phyloP scores from a whole-genome alignment of 129 eudicot genomes.

The Tagetes erecta region DNA sequence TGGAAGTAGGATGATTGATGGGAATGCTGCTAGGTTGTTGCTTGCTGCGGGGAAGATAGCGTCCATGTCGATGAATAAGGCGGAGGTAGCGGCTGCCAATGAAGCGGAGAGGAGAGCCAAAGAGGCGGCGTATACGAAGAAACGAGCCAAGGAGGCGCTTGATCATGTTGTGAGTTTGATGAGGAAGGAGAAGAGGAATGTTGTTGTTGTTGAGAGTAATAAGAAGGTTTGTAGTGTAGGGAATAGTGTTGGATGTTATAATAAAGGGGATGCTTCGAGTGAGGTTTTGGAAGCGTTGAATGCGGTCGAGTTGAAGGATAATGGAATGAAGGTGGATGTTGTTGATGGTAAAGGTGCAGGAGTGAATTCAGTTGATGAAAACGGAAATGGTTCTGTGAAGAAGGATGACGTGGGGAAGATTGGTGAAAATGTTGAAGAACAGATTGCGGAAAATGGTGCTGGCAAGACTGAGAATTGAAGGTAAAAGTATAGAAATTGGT shows the following conservation, averaged over 20 bases:
- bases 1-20: slow-evolving; percentile 44
- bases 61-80: slow-evolving; percentile 51
- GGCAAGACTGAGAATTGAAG: slow-evolving; percentile 14
- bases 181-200: slow-evolving; percentile 44
- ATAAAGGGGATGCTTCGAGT: slow-evolving; percentile 44
- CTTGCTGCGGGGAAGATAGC: slow-evolving; percentile 66
- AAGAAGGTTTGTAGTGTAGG: slow-evolving; percentile 6
- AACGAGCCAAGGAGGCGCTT: slow-evolving; percentile 63
- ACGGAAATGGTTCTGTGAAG: slow-evolving; percentile 28
- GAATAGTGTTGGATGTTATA: slow-evolving; percentile 10
- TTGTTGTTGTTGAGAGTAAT: slow-evolving; percentile 32
- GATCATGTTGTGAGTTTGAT: slow-evolving; percentile 52
- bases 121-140: slow-evolving; percentile 64
- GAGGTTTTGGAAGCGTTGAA: slow-evolving; percentile 60
- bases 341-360: slow-evolving; percentile 28
- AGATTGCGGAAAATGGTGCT: slow-evolving; percentile 32
- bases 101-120: slow-evolving; percentile 65
- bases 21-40: slow-evolving; percentile 46
- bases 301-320: slow-evolving; percentile 68
- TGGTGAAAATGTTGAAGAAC: slow-evolving; percentile 20
- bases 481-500: slow-evolving; percentile 14
- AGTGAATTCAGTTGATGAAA: slow-evolving; percentile 17
- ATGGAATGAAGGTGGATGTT: slow-evolving; percentile 7
- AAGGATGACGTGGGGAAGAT: slow-evolving; percentile 19
- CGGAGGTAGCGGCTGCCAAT: slow-evolving; percentile 43